Percentiles rank a stretch among this genome's conserved stretches.
phyloP scores from a whole-genome alignment of 2,329 filamentous ascomycete species.

The Sclerotinia spermophila region DNA sequence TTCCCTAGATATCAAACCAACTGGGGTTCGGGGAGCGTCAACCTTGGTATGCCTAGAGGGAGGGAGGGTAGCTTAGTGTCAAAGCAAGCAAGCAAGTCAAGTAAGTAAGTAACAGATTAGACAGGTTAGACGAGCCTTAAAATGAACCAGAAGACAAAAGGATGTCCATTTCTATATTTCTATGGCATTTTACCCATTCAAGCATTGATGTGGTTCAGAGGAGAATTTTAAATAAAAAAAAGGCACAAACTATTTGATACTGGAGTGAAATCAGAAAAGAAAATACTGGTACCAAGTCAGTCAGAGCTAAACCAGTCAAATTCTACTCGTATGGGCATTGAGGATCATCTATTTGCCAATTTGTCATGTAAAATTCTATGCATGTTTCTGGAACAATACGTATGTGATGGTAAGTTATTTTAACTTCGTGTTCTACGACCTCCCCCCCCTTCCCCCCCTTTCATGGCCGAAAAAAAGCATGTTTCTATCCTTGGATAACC shows the following conservation, averaged over 20 bases:
- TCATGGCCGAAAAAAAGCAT: constrained; percentile 11
- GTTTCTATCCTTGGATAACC: constrained; percentile 1
- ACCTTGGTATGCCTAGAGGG: neutral
- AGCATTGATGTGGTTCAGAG: neutral
- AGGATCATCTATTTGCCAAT: constrained; percentile 7
- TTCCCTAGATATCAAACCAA: neutral
- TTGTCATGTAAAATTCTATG: constrained; percentile 12
- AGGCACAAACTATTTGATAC: neutral
- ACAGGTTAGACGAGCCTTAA: constrained; percentile 8
- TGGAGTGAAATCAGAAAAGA: neutral
- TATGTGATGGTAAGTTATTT: constrained; percentile 11
- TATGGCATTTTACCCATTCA: neutral
- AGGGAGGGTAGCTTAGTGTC: constrained; percentile 6
- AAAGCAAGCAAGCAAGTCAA: constrained; percentile 12
- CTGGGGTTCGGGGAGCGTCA: constrained; percentile 16
- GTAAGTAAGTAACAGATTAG: neutral
- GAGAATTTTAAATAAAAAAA: no score
- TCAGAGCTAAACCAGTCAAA: neutral
- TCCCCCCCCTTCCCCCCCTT: neutral
- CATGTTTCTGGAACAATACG: constrained; percentile 18
- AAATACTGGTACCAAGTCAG: neutral
- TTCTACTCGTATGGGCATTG: neutral
- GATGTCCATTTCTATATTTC: neutral
- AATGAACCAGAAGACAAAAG: neutral
- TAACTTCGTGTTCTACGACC: constrained; percentile 19